Evolutionary conservation across 352 stramenopile genomes (phyloP).

Genomic region (Stramenopiles sp.): DNA sequence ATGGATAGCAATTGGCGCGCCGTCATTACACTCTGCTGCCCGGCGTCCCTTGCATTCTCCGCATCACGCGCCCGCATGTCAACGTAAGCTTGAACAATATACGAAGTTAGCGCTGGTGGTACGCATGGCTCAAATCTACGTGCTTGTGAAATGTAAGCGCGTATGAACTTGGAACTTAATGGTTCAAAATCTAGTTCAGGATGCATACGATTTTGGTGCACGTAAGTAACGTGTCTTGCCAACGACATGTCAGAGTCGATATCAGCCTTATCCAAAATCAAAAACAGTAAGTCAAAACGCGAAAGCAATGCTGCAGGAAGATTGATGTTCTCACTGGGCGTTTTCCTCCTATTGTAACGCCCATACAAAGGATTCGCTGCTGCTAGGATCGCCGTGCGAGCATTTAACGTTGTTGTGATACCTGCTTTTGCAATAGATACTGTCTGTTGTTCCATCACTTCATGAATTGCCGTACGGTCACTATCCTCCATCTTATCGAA

Average conservation of each 20-base stretch:
- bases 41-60: constrained; percentile 43
- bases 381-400: constrained; percentile 55
- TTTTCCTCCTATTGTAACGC: constrained; percentile 39
- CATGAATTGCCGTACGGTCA: constrained; percentile 95
- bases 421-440: constrained; percentile 96
- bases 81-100: constrained; percentile 98
- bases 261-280: constrained; percentile 87
- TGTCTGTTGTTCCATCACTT: constrained; percentile 99
- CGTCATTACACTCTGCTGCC: constrained; percentile 92
- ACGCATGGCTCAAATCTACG: constrained; percentile 62
- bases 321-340: constrained; percentile 82
- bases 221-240: constrained; percentile 68
- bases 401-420: constrained; percentile 94
- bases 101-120: constrained; percentile 74
- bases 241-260: constrained; percentile 67
- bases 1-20: constrained; percentile 94
- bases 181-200: constrained; percentile 70
- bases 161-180: constrained; percentile 35
- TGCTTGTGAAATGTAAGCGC: constrained; percentile 42
- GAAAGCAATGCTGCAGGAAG: constrained; percentile 95
- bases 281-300: constrained; percentile 96
- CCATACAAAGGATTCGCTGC: constrained; percentile 72
- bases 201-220: constrained; percentile 59
- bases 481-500: constrained; percentile 96
- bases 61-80: constrained; percentile 74